Base-by-base conservation (phyloP, 176 grass and related monocot genomes). In the Olyra latifolia region DNA sequence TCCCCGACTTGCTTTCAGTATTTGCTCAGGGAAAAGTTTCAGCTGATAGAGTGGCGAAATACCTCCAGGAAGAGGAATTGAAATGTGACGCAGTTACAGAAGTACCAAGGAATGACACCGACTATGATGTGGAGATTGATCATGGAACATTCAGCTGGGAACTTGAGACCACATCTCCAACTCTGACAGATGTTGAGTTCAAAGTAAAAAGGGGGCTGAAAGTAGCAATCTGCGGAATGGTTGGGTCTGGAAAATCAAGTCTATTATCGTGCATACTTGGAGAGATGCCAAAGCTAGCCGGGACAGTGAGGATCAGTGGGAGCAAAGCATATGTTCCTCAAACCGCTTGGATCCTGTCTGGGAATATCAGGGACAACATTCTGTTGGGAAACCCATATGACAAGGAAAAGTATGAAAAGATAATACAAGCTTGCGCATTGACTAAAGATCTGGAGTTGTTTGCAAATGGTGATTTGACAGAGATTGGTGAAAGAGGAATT, bases 401-500 rank as follows among this genome's bases (percentile, higher is more conserved):
- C 8, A 91, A 66, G 16, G 86, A 95, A 19, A 89, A 91, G 49
- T 99, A 99, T 69, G 66, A 93, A 78, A 85, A 89, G 10, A 88
- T 82, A 77, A 95, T 99, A 89, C 74, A 95, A 78, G 88, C 93
- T 52, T 99, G 96, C 65, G 78, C 90, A 10, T 40, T 99, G 38
- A 87, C 68, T 45, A 99, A 95, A 82, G 96, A 99, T 72, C 72
- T 99, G 40, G 96, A 99, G 39, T 76, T 99, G 53, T 95, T 99
- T 86, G 84, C 96, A 41, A 95, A 93, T 86, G 90, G 92, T 57
- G 96, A 99, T 67, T 78, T 95, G 43, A 99, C 96, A 76, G 96
- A 99, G 90, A 99, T 99, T 79, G 96, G 96, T 69, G 96, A 99
- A 86, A 99, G 96, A 86, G 96, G 96, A 69, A 99, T 99, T 89